phyloP scores from a whole-genome alignment of 2,329 filamentous ascomycete genomes.

The Aureobasidium sp. region DNA sequence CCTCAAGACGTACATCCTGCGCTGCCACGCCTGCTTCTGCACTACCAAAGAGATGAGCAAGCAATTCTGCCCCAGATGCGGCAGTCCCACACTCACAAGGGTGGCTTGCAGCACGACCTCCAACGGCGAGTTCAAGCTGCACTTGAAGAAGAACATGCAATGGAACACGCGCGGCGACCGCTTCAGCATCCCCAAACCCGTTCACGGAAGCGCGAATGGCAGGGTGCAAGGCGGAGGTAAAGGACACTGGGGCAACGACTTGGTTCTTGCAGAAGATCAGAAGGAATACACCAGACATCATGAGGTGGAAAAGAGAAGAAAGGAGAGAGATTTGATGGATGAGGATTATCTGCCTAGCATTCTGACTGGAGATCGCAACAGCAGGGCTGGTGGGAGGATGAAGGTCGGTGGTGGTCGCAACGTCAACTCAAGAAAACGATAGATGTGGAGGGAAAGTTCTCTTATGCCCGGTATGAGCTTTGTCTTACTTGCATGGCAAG shows the following conservation, averaged over 20 bases:
- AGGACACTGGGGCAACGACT: constrained; percentile 71
- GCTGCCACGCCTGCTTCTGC: constrained; percentile 89
- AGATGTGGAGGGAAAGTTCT: not conserved
- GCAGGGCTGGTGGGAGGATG: constrained; percentile 52
- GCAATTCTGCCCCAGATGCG: constrained; percentile 90
- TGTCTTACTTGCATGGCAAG: not conserved
- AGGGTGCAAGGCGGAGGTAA: constrained; percentile 67
- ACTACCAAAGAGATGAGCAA: constrained; percentile 73
- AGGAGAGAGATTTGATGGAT: constrained; percentile 82
- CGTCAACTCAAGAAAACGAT: constrained; percentile 66
- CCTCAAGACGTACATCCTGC: constrained; percentile 79
- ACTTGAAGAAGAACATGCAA: constrained; percentile 91
- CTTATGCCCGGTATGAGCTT: not conserved
- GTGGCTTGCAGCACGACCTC: constrained; percentile 77
- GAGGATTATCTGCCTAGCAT: constrained; percentile 84
- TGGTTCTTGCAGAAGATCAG: constrained; percentile 90
- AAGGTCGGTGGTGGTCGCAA: constrained; percentile 78
- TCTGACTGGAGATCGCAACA: constrained; percentile 66
- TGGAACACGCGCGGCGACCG: constrained; percentile 90
- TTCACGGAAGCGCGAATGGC: constrained; percentile 70
- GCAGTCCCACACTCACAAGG: constrained; percentile 75
- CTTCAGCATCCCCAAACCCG: constrained; percentile 86
- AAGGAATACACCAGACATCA: constrained; percentile 71
- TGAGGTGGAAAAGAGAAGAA: constrained; percentile 53
- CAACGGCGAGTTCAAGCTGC: constrained; percentile 70